Evolutionary conservation across 2,329 filamentous ascomycete genomes (phyloP).

Genomic region (Aspergillus neoniger): DNA sequence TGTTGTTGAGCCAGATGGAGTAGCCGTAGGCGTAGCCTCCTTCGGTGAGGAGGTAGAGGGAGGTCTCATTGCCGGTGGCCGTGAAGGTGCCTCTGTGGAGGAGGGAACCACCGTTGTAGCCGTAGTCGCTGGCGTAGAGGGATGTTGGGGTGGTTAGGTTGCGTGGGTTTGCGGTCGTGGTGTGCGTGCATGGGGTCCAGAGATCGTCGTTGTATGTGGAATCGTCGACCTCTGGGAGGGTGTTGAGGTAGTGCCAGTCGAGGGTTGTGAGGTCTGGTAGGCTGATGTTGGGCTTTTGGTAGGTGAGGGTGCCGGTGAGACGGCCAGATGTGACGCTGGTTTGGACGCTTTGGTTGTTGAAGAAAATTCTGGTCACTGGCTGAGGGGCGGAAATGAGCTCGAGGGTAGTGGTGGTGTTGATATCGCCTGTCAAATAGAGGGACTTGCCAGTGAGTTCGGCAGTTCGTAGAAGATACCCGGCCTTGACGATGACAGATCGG

Average conservation of each 20-base stretch:
- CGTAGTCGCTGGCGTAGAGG: slow-evolving; percentile 34
- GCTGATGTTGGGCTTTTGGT: slow-evolving; percentile 6
- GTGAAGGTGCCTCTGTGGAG: slow-evolving; percentile 33
- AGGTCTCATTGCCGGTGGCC: slow-evolving; percentile 26
- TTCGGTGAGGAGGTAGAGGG: slow-evolving; percentile 23
- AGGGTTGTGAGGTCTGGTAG: slow-evolving; percentile 15
- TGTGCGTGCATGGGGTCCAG: slow-evolving; percentile 15
- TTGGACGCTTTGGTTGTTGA: slow-evolving; percentile 13
- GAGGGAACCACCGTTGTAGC: slow-evolving; percentile 31
- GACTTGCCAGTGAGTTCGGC: not conserved
- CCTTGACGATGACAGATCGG: slow-evolving; percentile 27
- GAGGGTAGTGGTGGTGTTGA: slow-evolving; percentile 20
- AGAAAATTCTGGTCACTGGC: slow-evolving; percentile 1
- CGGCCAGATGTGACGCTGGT: not conserved
- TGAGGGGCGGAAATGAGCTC: slow-evolving; percentile 19
- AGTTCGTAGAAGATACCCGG: slow-evolving; percentile 31
- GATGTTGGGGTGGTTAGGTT: slow-evolving; percentile 23
- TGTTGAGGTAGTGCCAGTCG: slow-evolving; percentile 21
- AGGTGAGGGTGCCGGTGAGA: slow-evolving; percentile 10
- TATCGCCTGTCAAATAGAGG: slow-evolving; percentile 16
- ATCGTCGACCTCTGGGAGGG: slow-evolving; percentile 16
- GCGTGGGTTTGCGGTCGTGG: slow-evolving; percentile 13
- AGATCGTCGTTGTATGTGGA: slow-evolving; percentile 15
- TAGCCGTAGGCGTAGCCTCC: slow-evolving; percentile 30
- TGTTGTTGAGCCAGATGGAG: slow-evolving; percentile 31